Conservation (phyloP, 176 grass and related monocot species). For the Rhipidocladum racemiflorum region DNA sequence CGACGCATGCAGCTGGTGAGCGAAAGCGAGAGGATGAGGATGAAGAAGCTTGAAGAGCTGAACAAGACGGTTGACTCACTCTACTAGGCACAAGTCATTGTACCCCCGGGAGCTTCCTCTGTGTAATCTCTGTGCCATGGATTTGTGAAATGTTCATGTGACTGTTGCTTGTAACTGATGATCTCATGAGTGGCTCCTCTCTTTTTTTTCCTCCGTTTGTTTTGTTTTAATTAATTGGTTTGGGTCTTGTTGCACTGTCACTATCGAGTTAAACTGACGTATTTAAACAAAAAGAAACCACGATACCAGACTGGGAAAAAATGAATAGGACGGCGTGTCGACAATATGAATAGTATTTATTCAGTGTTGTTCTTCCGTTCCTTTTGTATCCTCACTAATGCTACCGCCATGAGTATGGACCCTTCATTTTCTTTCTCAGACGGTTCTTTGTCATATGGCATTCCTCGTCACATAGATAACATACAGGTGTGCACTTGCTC, state of each 20-base stretch:
- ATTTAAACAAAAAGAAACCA: slow-evolving; percentile 25
- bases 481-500: no score
- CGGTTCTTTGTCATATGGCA: no score
- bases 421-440: no score
- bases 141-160: slow-evolving; percentile 23
- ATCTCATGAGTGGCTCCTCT: background rate
- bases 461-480: no score
- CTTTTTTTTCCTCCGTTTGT: background rate
- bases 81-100: slow-evolving; percentile 36
- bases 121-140: slow-evolving; percentile 26
- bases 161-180: slow-evolving; percentile 33
- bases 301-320: background rate
- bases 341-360: background rate
- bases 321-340: background rate
- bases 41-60: slow-evolving; percentile 98
- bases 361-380: background rate
- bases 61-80: slow-evolving; percentile 86
- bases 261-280: slow-evolving; percentile 42
- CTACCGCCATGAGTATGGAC: no score
- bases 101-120: background rate
- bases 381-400: background rate
- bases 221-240: background rate
- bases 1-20: slow-evolving; percentile 70
- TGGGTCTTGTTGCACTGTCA: slow-evolving; percentile 40
- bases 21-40: slow-evolving; percentile 89